These are phyloP conservation scores for Chloris gayana DNA, from an alignment of 176 grass and related monocot species.

Conservation along the genomic window DNA sequence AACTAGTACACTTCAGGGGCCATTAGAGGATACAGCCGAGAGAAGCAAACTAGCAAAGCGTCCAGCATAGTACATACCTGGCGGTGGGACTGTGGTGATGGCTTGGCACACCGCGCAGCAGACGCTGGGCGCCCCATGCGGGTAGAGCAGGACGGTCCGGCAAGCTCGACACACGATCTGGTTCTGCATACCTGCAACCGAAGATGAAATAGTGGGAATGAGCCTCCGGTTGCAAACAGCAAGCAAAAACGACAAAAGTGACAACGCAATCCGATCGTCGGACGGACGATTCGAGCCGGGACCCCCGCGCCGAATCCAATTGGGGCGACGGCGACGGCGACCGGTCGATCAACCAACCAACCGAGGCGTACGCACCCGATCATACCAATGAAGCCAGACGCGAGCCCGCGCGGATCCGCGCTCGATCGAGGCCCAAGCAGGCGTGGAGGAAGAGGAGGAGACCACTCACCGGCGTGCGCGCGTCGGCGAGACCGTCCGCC, in stretches of 20 bases:
- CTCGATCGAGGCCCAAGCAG: not conserved
- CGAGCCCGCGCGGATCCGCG: constrained; percentile 21
- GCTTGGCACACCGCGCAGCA: constrained; percentile 79
- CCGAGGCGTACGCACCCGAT: not conserved
- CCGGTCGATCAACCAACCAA: not conserved
- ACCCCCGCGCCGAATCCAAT: not conserved
- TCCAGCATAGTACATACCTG: constrained; percentile 41
- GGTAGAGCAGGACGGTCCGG: constrained; percentile 67
- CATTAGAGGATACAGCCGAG: not conserved
- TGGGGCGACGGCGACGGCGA: not conserved
- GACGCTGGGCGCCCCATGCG: constrained; percentile 70
- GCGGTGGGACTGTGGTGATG: constrained; percentile 67
- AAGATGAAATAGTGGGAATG: not conserved
- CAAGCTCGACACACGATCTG: constrained; percentile 88
- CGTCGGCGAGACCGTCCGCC: not conserved
- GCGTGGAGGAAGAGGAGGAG: constrained; percentile 3
- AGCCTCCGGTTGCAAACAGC: not conserved
- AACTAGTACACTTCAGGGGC: not conserved
- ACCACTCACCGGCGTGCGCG: constrained; percentile 32
- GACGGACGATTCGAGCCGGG: not conserved
- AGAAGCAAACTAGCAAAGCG: not conserved
- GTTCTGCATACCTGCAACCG: constrained; percentile 63
- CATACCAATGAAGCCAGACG: not conserved
- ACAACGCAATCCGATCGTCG: not conserved
- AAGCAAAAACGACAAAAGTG: not conserved